These are phyloP conservation scores for Akanthomyces dipterigenus DNA, from an alignment of 2,329 filamentous ascomycete genomes.

Conservation along the genomic window DNA sequence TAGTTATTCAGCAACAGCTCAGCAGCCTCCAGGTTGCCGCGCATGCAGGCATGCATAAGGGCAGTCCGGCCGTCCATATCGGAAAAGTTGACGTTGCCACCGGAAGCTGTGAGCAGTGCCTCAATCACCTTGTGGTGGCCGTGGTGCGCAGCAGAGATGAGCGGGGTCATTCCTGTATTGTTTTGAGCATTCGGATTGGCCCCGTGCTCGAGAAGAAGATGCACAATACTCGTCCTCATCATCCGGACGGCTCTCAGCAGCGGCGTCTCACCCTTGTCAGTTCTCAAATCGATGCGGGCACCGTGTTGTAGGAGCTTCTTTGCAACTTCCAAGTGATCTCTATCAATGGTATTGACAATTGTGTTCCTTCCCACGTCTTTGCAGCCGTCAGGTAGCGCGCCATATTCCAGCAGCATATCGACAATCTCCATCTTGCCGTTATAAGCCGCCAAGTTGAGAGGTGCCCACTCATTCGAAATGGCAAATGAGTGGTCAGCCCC, in stretches of 20 bases:
- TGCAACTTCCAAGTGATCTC: constrained; percentile 11
- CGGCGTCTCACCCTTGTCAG: constrained; percentile 3
- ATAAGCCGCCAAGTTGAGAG: constrained; percentile 23
- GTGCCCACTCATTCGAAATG: constrained; percentile 15
- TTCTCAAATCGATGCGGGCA: background rate
- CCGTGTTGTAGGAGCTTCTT: background rate
- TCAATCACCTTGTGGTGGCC: background rate
- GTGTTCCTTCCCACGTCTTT: background rate
- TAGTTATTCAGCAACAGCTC: background rate
- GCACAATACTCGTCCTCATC: background rate
- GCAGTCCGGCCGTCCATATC: constrained; percentile 5
- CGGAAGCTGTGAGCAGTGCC: background rate
- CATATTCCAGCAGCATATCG: background rate
- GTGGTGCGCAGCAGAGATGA: constrained; percentile 1
- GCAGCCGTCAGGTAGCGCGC: constrained; percentile 1
- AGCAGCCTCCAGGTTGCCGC: background rate
- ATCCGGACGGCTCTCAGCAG: background rate
- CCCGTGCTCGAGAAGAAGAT: background rate
- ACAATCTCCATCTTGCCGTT: constrained; percentile 8
- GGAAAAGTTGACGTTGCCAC: background rate
- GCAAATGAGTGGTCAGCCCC: constrained; percentile 23
- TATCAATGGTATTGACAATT: constrained; percentile 14
- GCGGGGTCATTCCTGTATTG: background rate
- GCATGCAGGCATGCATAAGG: constrained; percentile 7
- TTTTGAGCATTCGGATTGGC: background rate